phyloP scores from a whole-genome alignment of 306 rosid genomes.

The Cucurbita maxima region DNA sequence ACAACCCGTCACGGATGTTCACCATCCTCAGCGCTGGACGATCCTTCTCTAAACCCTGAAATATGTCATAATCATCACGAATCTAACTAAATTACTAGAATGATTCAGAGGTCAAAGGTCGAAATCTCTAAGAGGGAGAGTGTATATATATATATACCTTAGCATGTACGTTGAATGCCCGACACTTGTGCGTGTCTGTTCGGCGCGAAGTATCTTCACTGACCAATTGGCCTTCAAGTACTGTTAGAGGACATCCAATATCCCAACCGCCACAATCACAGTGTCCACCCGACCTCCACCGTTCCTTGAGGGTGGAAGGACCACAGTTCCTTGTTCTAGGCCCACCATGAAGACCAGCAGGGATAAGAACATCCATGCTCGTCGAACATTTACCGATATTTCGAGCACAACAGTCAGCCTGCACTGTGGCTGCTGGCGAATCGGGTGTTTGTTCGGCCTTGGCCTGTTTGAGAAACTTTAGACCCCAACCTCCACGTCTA shows the following conservation, averaged over 20 bases:
- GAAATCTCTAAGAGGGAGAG: not conserved
- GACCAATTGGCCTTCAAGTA: constrained; percentile 37
- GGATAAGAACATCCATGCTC: constrained; percentile 58
- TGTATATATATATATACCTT: constrained; percentile 36
- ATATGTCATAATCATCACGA: not conserved
- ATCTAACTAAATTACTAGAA: not conserved
- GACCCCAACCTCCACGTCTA: constrained; percentile 86
- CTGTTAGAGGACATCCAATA: constrained; percentile 78
- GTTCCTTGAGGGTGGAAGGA: constrained; percentile 67
- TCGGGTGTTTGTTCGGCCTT: constrained; percentile 23
- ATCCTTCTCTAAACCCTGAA: constrained; percentile 33
- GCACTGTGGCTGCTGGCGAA: constrained; percentile 6
- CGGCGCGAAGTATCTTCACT: constrained; percentile 21
- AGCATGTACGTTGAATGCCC: constrained; percentile 37
- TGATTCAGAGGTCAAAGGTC: not conserved
- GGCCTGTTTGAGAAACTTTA: constrained; percentile 67
- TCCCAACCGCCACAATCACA: constrained; percentile 99
- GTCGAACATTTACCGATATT: constrained; percentile 39
- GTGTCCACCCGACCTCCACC: constrained; percentile 81
- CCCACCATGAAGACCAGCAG: constrained; percentile 87
- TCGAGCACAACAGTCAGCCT: constrained; percentile 28
- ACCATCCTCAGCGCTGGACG: constrained; percentile 63
- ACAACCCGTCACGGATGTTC: constrained; percentile 57
- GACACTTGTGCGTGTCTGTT: constrained; percentile 39
- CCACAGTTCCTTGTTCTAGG: constrained; percentile 65